Percentiles rank a stretch among this genome's conserved stretches.
These are phyloP conservation scores for Vitis hybrid DNA, from an alignment of 177 flowering plant species.

Conservation along the genomic window DNA sequence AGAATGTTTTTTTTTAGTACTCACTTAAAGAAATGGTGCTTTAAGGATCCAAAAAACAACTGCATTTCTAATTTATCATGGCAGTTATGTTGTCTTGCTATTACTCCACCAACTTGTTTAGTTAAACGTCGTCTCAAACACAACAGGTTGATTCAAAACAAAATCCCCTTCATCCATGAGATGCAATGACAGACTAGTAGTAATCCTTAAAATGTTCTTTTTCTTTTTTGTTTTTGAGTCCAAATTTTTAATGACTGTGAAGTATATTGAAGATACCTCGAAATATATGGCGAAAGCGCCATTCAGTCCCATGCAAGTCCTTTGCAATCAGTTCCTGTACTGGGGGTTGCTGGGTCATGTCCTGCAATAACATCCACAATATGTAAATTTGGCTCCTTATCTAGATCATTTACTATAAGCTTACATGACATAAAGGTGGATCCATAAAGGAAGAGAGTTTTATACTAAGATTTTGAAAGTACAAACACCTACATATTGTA, in stretches of 20 bases:
- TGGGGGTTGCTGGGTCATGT: constrained; percentile 57
- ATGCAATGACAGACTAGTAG: background rate
- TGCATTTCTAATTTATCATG: too few species aligned
- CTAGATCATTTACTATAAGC: background rate
- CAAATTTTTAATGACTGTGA: background rate
- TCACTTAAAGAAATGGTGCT: too few species aligned
- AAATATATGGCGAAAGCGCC: constrained; percentile 72
- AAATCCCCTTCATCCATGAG: too few species aligned
- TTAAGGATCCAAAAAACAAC: too few species aligned
- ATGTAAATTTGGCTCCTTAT: constrained; percentile 1
- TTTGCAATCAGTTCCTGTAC: constrained; percentile 58
- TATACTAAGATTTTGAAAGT: background rate
- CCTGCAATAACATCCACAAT: constrained; percentile 35
- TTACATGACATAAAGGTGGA: background rate
- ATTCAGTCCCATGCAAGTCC: constrained; percentile 69
- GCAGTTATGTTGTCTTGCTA: too few species aligned
- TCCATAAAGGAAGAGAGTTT: background rate
- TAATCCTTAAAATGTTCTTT: background rate
- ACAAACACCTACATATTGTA: background rate
- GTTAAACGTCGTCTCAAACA: too few species aligned
- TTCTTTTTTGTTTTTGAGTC: background rate
- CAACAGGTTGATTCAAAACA: background rate
- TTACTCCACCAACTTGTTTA: too few species aligned
- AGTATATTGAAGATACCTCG: constrained; percentile 45
- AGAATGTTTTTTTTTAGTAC: too few species aligned